Conservation (phyloP, 352 stramenopile genomes). For the Pythium aquatile region DNA sequence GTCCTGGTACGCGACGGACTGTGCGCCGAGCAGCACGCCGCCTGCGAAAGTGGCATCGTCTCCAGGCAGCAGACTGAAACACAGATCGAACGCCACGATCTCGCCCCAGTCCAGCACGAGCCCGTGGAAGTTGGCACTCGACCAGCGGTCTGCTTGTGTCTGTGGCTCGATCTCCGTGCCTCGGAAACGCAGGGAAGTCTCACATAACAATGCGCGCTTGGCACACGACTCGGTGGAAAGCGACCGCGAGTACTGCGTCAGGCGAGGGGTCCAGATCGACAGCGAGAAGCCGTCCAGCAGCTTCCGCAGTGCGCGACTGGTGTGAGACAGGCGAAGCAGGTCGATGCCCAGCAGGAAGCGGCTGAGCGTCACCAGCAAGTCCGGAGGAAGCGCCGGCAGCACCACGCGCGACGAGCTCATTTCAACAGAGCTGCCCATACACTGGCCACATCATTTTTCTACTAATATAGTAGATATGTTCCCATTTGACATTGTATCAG, state of each 20-base stretch:
- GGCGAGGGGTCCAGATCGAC: conserved; percentile 1
- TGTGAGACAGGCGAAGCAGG: conserved; percentile 28
- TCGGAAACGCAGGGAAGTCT: conserved; percentile 7
- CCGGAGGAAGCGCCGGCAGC: conserved; percentile 13
- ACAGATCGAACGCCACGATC: conserved; percentile 39
- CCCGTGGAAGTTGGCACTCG: conserved; percentile 1
- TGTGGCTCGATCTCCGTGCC: background rate
- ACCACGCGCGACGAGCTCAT: background rate
- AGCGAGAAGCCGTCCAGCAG: background rate
- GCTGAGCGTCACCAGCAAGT: conserved; percentile 19
- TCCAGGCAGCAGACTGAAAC: conserved; percentile 36
- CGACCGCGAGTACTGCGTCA: background rate
- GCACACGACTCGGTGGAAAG: background rate
- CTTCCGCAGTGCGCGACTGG: conserved; percentile 6
- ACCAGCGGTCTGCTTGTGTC: conserved; percentile 5
- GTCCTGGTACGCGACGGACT: conserved; percentile 31
- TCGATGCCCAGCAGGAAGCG: conserved; percentile 26
- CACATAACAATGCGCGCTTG: conserved; percentile 4
- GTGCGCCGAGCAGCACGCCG: conserved; percentile 38
- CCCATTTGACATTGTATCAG: no score
- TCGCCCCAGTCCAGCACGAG: conserved; percentile 14
- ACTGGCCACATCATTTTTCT: background rate
- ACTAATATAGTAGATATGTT: background rate
- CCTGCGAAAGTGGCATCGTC: conserved; percentile 18
- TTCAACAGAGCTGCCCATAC: background rate